These are phyloP conservation scores for Exophiala calicioides DNA, from an alignment of 2,329 filamentous ascomycete genomes.

Conservation along the genomic window DNA sequence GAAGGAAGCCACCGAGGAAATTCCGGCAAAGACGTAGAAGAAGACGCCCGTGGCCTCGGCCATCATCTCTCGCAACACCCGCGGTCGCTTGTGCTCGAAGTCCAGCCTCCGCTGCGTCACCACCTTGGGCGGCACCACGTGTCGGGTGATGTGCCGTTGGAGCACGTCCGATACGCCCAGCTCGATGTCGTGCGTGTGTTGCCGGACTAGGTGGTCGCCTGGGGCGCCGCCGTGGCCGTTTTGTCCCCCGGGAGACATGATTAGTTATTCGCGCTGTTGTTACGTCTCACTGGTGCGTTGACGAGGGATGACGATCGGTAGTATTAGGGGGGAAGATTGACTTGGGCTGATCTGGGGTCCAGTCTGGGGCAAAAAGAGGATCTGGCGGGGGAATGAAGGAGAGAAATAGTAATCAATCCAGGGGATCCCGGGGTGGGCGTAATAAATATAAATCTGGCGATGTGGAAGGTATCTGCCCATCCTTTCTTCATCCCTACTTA, in stretches of 20 bases:
- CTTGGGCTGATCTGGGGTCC: too few relatives aligned
- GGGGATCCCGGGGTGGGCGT: conserved; percentile 1
- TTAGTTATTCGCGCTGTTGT: not conserved
- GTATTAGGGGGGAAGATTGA: not conserved
- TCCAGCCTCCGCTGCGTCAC: conserved; percentile 57
- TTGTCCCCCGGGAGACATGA: conserved; percentile 4
- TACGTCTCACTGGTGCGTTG: not conserved
- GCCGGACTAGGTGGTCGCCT: conserved; percentile 29
- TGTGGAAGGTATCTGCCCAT: too few relatives aligned
- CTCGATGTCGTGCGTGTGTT: conserved; percentile 43
- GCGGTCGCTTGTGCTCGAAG: conserved; percentile 56
- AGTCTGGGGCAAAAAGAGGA: conserved; percentile 3
- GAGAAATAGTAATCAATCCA: conserved; percentile 10
- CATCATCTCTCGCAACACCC: conserved; percentile 57
- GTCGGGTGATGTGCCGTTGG: conserved; percentile 51
- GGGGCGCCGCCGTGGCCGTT: not conserved
- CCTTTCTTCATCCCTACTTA: too few relatives aligned
- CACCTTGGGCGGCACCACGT: conserved; percentile 53
- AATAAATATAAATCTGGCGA: not conserved
- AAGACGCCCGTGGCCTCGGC: conserved; percentile 61
- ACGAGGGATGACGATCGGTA: not conserved
- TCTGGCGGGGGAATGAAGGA: not conserved
- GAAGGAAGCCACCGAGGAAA: conserved; percentile 56
- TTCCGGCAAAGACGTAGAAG: conserved; percentile 55
- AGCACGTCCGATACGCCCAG: conserved; percentile 57